phyloP scores from a whole-genome alignment of 352 stramenopile species.

The Phytophthora hybrid region DNA sequence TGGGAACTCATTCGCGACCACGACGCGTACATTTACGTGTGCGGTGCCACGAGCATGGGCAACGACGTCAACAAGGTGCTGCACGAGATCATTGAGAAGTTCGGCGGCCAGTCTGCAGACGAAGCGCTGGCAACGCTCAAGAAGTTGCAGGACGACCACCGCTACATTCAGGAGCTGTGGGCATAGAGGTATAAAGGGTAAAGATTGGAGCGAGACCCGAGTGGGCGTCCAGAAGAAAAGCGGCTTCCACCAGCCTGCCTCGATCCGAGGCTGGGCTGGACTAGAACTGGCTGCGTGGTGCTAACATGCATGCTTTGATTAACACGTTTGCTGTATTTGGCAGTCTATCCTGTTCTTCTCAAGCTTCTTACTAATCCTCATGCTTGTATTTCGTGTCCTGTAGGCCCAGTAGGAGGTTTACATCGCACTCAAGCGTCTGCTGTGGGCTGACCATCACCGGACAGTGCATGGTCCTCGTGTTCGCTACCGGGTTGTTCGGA shows the following conservation, averaged over 20 bases:
- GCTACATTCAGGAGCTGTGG: conserved; percentile 98
- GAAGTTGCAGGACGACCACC: conserved; percentile 85
- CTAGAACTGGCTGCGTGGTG: conserved; percentile 33
- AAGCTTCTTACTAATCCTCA: not conserved
- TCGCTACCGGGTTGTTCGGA: conserved; percentile 25
- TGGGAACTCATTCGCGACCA: conserved; percentile 70
- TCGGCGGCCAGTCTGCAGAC: conserved; percentile 55
- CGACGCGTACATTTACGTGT: conserved; percentile 97
- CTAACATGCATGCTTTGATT: conserved; percentile 39
- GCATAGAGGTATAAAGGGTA: conserved; percentile 44
- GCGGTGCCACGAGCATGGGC: conserved; percentile 97
- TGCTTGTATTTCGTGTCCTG: not conserved
- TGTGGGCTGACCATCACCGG: conserved; percentile 5
- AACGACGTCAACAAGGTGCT: conserved; percentile 96
- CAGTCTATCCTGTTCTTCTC: conserved; percentile 10
- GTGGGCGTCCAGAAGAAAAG: conserved; percentile 8
- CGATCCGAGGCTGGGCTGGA: conserved; percentile 20
- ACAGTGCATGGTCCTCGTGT: conserved; percentile 13
- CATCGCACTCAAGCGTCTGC: conserved; percentile 2
- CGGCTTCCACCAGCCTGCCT: conserved; percentile 5
- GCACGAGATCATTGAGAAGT: conserved; percentile 80
- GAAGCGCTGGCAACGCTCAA: conserved; percentile 90
- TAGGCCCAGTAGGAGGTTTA: not conserved
- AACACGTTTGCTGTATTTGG: conserved; percentile 17
- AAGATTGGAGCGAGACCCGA: conserved; percentile 1